Evolutionary conservation across 2,329 filamentous ascomycete genomes (phyloP).

Genomic region (Fusarium praegraminearum): DNA sequence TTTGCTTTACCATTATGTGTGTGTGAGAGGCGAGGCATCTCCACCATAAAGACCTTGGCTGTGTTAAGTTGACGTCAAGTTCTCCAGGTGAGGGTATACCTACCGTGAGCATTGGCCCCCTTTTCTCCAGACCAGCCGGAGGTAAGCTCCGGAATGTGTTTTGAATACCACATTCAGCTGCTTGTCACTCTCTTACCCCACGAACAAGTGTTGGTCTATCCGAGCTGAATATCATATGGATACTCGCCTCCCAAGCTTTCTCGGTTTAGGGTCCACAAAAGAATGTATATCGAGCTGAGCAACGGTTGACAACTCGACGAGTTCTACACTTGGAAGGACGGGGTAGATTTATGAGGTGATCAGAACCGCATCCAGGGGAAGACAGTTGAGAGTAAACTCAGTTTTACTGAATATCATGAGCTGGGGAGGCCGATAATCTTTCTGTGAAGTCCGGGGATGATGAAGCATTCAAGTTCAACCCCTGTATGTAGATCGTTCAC

Average conservation of each 20-base stretch:
- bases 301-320: slow-evolving; percentile 1
- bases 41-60: slow-evolving; percentile 6
- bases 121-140: slow-evolving; percentile 25
- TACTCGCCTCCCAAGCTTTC: slow-evolving; percentile 10
- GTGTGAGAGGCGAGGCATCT: slow-evolving; percentile 1
- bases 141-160: slow-evolving; percentile 23
- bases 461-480: slow-evolving; percentile 15
- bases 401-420: not conserved
- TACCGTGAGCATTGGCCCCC: not conserved
- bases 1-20: not conserved
- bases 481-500: slow-evolving; percentile 28
- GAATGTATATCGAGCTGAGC: not conserved
- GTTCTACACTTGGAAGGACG: not conserved
- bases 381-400: not conserved
- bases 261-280: slow-evolving; percentile 10
- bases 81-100: slow-evolving; percentile 19
- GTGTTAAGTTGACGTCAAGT: slow-evolving; percentile 36
- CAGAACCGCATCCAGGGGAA: not conserved
- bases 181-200: not conserved
- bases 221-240: not conserved
- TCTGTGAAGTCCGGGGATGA: not conserved
- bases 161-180: not conserved
- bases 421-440: not conserved
- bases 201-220: slow-evolving; percentile 1
- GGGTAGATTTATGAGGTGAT: not conserved